Evolutionary conservation across 2,329 filamentous ascomycete species (phyloP), one percentile per base, ranked within the genome.

Genomic region (Pseudocercospora vitis): DNA sequence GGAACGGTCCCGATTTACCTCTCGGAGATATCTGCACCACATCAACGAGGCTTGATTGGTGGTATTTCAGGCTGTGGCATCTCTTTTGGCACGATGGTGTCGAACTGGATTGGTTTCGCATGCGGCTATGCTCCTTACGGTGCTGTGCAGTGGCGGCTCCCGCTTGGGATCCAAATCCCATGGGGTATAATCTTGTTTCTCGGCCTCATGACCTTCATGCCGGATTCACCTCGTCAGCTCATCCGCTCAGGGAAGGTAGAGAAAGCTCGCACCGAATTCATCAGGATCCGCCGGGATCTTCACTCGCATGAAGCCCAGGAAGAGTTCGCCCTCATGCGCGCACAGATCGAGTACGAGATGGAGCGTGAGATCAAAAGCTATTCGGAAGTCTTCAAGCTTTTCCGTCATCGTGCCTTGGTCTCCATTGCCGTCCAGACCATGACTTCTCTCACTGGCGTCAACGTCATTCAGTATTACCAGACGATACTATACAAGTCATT

Each of bases 71-170:
- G 80, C 6, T 78, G 77, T 47, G 80, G 79, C 6, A 80, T 82
- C 53, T 73, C 78, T 2, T 77, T 81, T 48, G 80, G 80, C 8
- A 81, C 78, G 3, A 81, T 81, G 78, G 69, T 72, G 57, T 79
- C 77, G 3, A 83, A 82, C 63, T 82, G 80, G 80, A 74, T 81
- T 3, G 80, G 80, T 2, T 82, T 77, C 58, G 78, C 78, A 0
- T 81, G 79, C 56, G 74, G 76, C 16, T 81, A 76, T 50, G 78
- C 79, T 0, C 72, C 79, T 0, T 80, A 81, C 52, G 80, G 80
- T 0, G 62, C 73, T 3, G 65, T 75, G 0, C 80, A 82, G 63
- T 83, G 80, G 80, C 74, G 80, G 8, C 67, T 82, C 0, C 80
- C 80, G 0, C 72, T 82, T 2, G 79, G 71, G 0, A 73, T 82